Percentiles rank a stretch among this genome's conserved stretches.
These are phyloP conservation scores for Litsea cubeba DNA, from an alignment of 164 flowering plant genomes.

Conservation along the genomic window DNA sequence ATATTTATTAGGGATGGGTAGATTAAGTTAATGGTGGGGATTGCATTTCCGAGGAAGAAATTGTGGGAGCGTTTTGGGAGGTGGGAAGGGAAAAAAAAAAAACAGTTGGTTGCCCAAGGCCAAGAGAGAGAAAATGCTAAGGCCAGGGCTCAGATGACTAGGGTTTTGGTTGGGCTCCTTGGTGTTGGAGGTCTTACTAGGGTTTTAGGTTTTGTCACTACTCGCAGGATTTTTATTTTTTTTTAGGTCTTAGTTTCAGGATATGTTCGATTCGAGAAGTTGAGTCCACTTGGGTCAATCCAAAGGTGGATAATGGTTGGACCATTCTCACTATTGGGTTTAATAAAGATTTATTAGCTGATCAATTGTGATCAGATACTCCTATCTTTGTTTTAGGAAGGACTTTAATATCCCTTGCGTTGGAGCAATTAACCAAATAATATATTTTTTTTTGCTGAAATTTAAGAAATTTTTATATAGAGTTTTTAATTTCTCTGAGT, in stretches of 20 bases:
- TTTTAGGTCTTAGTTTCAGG: neutral
- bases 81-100: constrained; percentile 22
- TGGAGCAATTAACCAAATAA: too few species aligned
- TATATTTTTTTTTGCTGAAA: too few species aligned
- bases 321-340: too few species aligned
- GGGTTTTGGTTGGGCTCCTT: constrained; percentile 16
- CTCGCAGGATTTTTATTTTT: neutral
- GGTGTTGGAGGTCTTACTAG: constrained; percentile 3
- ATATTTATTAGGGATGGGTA: constrained; percentile 24
- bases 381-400: too few species aligned
- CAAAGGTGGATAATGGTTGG: too few species aligned
- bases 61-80: constrained; percentile 77
- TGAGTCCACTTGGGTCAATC: neutral
- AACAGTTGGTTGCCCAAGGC: too few species aligned
- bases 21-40: constrained; percentile 9
- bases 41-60: constrained; percentile 52
- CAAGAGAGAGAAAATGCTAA: neutral
- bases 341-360: too few species aligned
- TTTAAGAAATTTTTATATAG: too few species aligned
- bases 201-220: constrained; percentile 26
- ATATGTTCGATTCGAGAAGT: neutral
- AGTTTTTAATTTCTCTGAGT: too few species aligned
- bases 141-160: constrained; percentile 33
- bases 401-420: too few species aligned
- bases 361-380: too few species aligned